phyloP scores from a whole-genome alignment of 2,329 filamentous ascomycete genomes.

The Penicillium hordei region DNA sequence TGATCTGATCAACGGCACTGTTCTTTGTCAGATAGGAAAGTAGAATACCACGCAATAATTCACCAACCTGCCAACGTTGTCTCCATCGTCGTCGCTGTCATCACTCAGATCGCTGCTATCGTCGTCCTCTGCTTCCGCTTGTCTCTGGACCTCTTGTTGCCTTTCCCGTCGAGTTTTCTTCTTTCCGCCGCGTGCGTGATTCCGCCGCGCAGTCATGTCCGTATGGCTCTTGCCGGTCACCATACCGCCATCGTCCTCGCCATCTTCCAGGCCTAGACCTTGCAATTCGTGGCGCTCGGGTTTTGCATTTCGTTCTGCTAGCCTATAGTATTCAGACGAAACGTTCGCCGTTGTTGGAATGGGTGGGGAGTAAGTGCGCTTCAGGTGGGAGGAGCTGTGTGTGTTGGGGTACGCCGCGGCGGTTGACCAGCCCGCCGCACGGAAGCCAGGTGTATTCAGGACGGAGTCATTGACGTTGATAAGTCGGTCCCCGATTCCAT shows the following conservation, averaged over 20 bases:
- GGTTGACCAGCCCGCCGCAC: conserved; percentile 61
- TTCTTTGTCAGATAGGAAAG: conserved; percentile 21
- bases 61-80: conserved; percentile 41
- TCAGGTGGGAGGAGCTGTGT: conserved; percentile 54
- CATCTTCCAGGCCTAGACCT: conserved; percentile 45
- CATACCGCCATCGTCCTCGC: conserved; percentile 63
- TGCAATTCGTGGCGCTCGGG: conserved; percentile 29
- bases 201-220: conserved; percentile 56
- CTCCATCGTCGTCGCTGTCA: conserved; percentile 64
- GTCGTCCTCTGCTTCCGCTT: conserved; percentile 59
- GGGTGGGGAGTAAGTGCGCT: conserved; percentile 65
- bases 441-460: conserved; percentile 64
- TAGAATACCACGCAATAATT: not conserved
- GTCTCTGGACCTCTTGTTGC: conserved; percentile 53
- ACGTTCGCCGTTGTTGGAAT: conserved; percentile 60
- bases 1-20: conserved; percentile 81
- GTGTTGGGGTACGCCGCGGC: conserved; percentile 35
- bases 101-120: conserved; percentile 67
- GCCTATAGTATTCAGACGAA: conserved; percentile 62
- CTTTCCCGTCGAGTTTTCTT: conserved; percentile 38
- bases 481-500: conserved; percentile 64
- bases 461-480: conserved; percentile 64
- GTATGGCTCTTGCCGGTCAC: conserved; percentile 59
- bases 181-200: conserved; percentile 31
- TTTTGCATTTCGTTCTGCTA: conserved; percentile 39